Conservation (phyloP, 2,329 filamentous ascomycete species). For the Monosporascus cannonballus region DNA sequence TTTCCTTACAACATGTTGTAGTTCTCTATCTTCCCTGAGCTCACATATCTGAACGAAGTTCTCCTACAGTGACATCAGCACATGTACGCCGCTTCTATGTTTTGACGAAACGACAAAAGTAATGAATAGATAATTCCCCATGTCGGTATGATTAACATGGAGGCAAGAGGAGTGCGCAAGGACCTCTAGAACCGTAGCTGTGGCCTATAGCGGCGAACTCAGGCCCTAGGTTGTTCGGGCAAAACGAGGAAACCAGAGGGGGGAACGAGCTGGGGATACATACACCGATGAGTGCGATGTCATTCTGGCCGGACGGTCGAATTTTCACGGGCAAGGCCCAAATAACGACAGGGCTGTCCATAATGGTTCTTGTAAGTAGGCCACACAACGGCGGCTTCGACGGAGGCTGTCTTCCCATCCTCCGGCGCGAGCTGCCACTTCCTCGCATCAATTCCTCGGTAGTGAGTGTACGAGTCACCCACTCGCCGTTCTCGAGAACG, state of each 20-base stretch:
- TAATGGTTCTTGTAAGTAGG: slow-evolving; percentile 70
- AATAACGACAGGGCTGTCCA: slow-evolving; percentile 68
- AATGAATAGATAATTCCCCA: not conserved
- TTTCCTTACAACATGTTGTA: slow-evolving; percentile 72
- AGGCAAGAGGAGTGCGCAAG: too few species aligned
- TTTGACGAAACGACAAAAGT: not conserved
- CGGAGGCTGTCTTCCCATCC: slow-evolving; percentile 22
- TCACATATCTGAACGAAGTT: slow-evolving; percentile 77
- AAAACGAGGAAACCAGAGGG: not conserved
- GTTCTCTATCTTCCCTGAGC: slow-evolving; percentile 59
- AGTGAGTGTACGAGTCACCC: slow-evolving; percentile 49
- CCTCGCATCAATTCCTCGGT: slow-evolving; percentile 25
- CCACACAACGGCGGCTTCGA: slow-evolving; percentile 53
- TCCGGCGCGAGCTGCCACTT: slow-evolving; percentile 28
- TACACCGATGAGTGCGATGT: slow-evolving; percentile 81
- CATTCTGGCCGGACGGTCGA: slow-evolving; percentile 62
- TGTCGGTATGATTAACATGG: not conserved
- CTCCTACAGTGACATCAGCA: slow-evolving; percentile 43
- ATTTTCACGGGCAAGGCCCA: slow-evolving; percentile 77
- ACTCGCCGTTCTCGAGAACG: slow-evolving; percentile 47
- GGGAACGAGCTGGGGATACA: slow-evolving; percentile 25
- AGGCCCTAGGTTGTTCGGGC: too few species aligned
- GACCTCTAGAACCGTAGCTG: too few species aligned
- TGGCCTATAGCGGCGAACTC: too few species aligned
- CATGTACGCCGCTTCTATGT: not conserved